A percentile compares a stretch with the other conserved stretches of the same genome.
phyloP scores from a whole-genome alignment of 139 green algal genomes.

The Parachlorella kessleri region DNA sequence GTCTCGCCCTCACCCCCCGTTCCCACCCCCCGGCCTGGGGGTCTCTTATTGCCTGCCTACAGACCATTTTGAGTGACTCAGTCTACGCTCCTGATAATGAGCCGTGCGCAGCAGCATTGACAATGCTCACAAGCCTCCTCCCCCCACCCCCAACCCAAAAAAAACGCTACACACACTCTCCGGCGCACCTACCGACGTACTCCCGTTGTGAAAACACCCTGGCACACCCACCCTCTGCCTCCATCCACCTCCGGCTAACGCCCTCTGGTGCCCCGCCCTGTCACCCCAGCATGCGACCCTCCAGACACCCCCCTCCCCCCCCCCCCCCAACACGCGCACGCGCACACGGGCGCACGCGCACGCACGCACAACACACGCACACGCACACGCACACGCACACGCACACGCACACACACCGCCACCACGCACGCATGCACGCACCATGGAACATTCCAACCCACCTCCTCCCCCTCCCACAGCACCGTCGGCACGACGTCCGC shows the following conservation, averaged over 20 bases:
- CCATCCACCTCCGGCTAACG: too few relatives aligned
- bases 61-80: too few relatives aligned
- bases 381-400: neutral
- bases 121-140: too few relatives aligned
- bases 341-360: neutral
- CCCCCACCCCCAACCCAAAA: too few relatives aligned
- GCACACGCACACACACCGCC: neutral
- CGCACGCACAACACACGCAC: neutral
- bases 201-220: neutral
- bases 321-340: neutral
- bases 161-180: neutral
- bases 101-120: too few relatives aligned
- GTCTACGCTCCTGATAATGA: too few relatives aligned
- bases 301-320: neutral
- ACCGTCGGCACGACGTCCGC: neutral
- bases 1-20: constrained; percentile 5
- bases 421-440: neutral
- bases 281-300: neutral
- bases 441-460: neutral
- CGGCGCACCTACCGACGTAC: neutral
- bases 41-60: too few relatives aligned
- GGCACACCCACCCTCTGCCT: neutral
- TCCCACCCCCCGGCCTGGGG: too few relatives aligned
- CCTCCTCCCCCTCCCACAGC: constrained; percentile 5
- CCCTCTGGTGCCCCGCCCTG: too few relatives aligned